Conservation (phyloP, 176 grass and related monocot genomes). For the Hordeum vulgare region DNA sequence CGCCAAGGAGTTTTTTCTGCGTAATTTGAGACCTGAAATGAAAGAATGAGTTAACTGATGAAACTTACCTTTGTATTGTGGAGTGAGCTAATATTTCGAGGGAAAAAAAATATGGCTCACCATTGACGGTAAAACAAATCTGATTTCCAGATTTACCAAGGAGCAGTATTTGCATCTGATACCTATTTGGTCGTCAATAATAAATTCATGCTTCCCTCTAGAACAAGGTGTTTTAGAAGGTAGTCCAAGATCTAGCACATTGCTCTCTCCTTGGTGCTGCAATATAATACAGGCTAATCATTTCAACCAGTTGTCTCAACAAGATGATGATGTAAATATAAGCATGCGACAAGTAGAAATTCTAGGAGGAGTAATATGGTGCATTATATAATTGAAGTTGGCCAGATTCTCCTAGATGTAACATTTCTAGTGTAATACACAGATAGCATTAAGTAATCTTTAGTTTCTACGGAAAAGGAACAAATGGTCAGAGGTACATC, state of each 20-base stretch:
- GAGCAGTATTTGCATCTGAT: constrained; percentile 61
- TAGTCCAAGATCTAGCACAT: constrained; percentile 18
- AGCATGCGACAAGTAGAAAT: neutral
- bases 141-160: constrained; percentile 60
- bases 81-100: neutral
- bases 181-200: constrained; percentile 58
- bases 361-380: neutral
- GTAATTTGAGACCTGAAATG: constrained; percentile 40
- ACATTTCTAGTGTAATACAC: neutral
- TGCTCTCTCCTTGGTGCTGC: constrained; percentile 26
- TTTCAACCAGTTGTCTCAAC: constrained; percentile 2
- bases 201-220: constrained; percentile 57
- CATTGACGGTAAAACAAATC: constrained; percentile 44
- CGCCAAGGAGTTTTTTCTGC: constrained; percentile 35
- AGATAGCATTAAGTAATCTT: neutral
- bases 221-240: constrained; percentile 33
- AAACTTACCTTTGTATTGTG: neutral
- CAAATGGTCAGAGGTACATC: neutral
- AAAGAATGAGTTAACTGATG: constrained; percentile 10
- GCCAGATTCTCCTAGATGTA: neutral
- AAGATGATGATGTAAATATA: constrained; percentile 12
- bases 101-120: constrained; percentile 36
- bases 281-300: constrained; percentile 25
- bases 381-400: constrained; percentile 12
- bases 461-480: constrained; percentile 10